Base-by-base conservation (phyloP, 2,329 filamentous ascomycete genomes). In the Fusarium graminum region DNA sequence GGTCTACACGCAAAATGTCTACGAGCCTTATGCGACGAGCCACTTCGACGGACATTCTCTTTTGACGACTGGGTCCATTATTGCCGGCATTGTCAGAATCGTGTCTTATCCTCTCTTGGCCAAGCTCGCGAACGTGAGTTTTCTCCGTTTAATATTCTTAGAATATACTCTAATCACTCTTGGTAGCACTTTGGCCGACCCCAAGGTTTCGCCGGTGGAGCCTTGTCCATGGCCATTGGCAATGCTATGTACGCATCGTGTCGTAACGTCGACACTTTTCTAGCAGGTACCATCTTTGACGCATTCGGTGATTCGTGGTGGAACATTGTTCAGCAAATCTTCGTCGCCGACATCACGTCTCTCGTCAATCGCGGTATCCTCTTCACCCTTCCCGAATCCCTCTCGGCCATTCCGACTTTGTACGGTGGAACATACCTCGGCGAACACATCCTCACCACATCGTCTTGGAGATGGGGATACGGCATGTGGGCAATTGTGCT, bases 241-340 rank as follows among this genome's bases (percentile, higher is more conserved):
- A 67, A 69, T 0, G 66, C 51, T 0, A 69, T 68, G 65, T 68
- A 63, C 40, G 66, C 66, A 1, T 54, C 53, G 0, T 69, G 65
- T 11, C 30, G 39, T 4, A 63, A 68, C 10, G 65, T 68, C 3
- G 66, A 67, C 4, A 69, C 65, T 0, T 68, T 69, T 12, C 30
- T 68, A 11, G 65, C 66, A 6, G 66, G 65, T 13, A 63, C 65
- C 7, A 69, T 68, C 2, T 68, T 68, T 3, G 66, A 68, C 25
- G 61, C 60, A 0, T 52, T 68, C 0, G 66, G 66, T 0, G 65
- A 69, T 28, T 53, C 65, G 2, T 63, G 65, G 16, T 68, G 65
- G 65, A 68, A 69, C 38, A 69, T 68, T 2, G 49, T 65, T 0
- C 66, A 69, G 5, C 66, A 69, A 13, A 67, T 69, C 7, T 69